Percentiles rank a stretch among this genome's conserved stretches.
Conservation (phyloP, 225 moss, liverwort and hornwort species). For the Asterella californica region DNA sequence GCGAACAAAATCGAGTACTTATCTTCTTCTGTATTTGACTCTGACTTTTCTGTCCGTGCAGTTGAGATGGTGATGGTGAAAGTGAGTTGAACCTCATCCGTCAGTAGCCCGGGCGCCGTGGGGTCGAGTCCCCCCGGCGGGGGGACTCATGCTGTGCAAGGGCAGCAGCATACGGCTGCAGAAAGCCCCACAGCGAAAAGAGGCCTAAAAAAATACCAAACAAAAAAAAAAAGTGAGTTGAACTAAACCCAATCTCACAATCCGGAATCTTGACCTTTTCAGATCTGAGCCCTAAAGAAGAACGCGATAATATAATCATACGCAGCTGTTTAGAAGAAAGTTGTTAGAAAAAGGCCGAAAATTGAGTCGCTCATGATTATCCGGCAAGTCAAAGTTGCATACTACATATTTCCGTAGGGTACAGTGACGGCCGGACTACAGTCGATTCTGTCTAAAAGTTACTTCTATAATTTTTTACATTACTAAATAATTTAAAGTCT, state of each 20-base stretch:
- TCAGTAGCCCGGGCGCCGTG: no score
- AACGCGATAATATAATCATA: not conserved
- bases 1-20: not conserved
- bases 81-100: constrained; percentile 50
- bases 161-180: no score
- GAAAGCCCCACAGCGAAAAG: no score
- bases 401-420: not conserved
- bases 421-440: not conserved
- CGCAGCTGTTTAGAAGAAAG: not conserved
- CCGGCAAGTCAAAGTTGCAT: not conserved
- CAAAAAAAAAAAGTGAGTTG: no score
- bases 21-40: not conserved
- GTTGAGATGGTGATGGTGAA: constrained; percentile 85
- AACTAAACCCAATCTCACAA: not conserved
- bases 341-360: no score
- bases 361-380: not conserved
- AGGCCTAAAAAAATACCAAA: no score
- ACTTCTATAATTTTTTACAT: no score
- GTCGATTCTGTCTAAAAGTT: no score
- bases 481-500: not conserved
- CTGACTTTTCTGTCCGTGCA: constrained; percentile 26
- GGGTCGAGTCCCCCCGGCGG: no score
- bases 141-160: no score
- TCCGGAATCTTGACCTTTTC: not conserved
- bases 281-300: not conserved